Evolutionary conservation across 345 rosid genomes (phyloP).

Genomic region (Heritiera littoralis): DNA sequence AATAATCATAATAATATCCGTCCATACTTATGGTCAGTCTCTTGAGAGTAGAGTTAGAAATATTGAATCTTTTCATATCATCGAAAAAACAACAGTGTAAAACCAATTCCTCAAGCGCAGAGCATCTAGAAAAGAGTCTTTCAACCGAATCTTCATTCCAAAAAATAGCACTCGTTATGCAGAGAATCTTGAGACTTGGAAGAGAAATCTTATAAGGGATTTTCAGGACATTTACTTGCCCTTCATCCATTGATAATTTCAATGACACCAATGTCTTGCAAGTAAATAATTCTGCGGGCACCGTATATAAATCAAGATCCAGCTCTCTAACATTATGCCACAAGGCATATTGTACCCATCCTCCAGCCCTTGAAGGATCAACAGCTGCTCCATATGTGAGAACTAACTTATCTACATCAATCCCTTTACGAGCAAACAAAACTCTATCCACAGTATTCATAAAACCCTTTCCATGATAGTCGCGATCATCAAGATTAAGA

Average conservation of each 20-base stretch:
- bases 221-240: not conserved
- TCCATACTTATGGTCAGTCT: not conserved
- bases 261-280: not conserved
- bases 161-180: not conserved
- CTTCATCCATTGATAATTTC: not conserved
- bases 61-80: not conserved
- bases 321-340: not conserved
- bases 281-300: not conserved
- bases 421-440: too few species aligned
- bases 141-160: not conserved
- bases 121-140: constrained; percentile 16
- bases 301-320: not conserved
- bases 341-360: not conserved
- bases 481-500: too few species aligned
- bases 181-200: not conserved
- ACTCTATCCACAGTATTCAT: too few species aligned
- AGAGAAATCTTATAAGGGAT: not conserved
- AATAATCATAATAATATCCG: not conserved
- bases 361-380: not conserved
- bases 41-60: constrained; percentile 5
- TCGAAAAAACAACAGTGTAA: not conserved
- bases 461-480: too few species aligned
- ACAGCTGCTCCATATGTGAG: not conserved
- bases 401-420: too few species aligned
- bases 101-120: constrained; percentile 1